Evolutionary conservation across 441 rosid species (phyloP), one percentile per base, ranked within the genome.

Genomic region (Bocquillonia castaneifolia): DNA sequence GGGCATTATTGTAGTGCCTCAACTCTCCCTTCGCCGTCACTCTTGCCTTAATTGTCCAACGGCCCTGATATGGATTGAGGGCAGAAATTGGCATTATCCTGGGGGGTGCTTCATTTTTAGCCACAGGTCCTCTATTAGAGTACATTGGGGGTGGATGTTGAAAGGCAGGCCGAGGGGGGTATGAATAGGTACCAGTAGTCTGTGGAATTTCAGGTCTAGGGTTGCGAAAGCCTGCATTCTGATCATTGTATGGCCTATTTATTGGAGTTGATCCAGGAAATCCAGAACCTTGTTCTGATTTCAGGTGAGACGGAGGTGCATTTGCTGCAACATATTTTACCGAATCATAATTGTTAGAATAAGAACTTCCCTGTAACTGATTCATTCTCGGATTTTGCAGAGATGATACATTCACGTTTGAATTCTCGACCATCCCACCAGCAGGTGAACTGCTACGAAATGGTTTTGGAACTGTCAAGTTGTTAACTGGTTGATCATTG

Each of bases 41-140:
- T 76, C 94, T 85, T 66, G 93, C 96, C 81, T 86, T 92, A 70
- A 92, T 86, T 62, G 96, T 92, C 98, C 98, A 88, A 64, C 93
- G 76, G 20, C 95, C 98, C 73, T 88, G 98, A 78, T 92, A 92
- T 59, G 95, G 95, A 82, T 86, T 92, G 77, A 88, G 73, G 65
- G 98, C 93, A 80, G 89, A 71, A 62, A 91, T 87, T 51, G 91
- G 96, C 56, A 89, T 84, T 64, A 87, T 82, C 31, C 91, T 77
- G 56, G 96, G 84, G 37, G 96, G 87, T 65, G 96, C 97, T 76
- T 89, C 97, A 59, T 89, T 91, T 82, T 87, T 91, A 52, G 84
- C 81, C 56, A 81, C 84, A 18, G 89, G 89, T 50, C 92, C 92
- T 72, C 84, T 78, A 75, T 89, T 89, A 66, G 51, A 60, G 59